Evolutionary conservation across 441 rosid genomes (phyloP).

Genomic region (Erodium texanum): DNA sequence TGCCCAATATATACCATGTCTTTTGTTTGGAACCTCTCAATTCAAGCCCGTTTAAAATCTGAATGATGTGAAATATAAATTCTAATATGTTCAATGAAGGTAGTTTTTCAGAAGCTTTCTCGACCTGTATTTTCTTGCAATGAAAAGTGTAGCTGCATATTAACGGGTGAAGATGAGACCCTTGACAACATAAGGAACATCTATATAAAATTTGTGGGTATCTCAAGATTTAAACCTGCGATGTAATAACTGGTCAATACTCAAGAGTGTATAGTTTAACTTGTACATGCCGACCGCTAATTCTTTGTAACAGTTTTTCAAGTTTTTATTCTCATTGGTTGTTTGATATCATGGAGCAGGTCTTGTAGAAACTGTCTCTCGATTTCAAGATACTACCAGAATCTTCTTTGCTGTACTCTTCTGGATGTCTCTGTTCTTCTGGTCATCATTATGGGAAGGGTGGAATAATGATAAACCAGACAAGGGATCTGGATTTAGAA

Average conservation of each 20-base stretch:
- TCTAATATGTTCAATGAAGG: neutral
- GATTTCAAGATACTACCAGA: constrained; percentile 46
- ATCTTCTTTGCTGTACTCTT: constrained; percentile 83
- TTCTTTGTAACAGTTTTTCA: neutral
- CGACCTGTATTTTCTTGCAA: neutral
- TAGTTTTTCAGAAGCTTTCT: neutral
- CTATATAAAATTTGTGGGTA: neutral
- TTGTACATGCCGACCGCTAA: neutral
- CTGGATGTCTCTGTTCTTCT: constrained; percentile 92
- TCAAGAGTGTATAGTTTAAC: neutral
- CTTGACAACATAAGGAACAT: neutral
- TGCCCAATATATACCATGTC: too few relatives aligned
- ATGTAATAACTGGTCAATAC: neutral
- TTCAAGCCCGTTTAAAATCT: neutral
- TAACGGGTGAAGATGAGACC: neutral
- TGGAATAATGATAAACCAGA: constrained; percentile 27
- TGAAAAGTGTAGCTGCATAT: neutral
- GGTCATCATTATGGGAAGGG: constrained; percentile 74
- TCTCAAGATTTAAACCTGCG: neutral
- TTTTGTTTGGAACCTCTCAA: neutral
- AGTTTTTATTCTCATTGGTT: neutral
- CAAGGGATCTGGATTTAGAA: constrained; percentile 56
- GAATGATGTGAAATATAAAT: neutral
- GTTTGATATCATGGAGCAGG: constrained; percentile 31
- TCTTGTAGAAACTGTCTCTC: constrained; percentile 31